Evolutionary conservation across 2,329 filamentous ascomycete species (phyloP).

Genomic region (Aspergillus tamarii): DNA sequence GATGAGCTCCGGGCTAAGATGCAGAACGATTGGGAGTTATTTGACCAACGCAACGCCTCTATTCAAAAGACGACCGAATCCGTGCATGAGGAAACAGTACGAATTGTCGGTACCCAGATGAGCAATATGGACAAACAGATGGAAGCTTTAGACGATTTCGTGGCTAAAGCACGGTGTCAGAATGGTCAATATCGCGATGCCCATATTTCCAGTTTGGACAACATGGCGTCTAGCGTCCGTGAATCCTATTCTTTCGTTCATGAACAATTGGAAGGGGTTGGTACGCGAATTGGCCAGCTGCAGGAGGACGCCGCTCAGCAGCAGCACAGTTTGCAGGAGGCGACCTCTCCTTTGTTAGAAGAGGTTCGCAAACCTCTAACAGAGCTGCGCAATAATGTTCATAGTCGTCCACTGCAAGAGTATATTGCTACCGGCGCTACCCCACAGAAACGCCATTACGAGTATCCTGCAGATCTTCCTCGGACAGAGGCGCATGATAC

Average conservation of each 20-base stretch:
- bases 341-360: conserved; percentile 62
- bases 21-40: conserved; percentile 81
- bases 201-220: conserved; percentile 68
- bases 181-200: conserved; percentile 76
- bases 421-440: conserved; percentile 86
- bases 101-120: conserved; percentile 88
- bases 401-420: conserved; percentile 68
- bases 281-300: conserved; percentile 69
- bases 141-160: conserved; percentile 86
- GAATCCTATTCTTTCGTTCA: conserved; percentile 73
- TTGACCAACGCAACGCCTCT: conserved; percentile 77
- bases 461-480: conserved; percentile 78
- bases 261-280: conserved; percentile 69
- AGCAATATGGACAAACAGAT: conserved; percentile 86
- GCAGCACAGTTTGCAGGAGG: conserved; percentile 60
- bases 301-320: conserved; percentile 68
- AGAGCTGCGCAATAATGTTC: conserved; percentile 71
- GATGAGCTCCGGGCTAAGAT: conserved; percentile 80
- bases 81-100: conserved; percentile 87
- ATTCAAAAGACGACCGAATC: conserved; percentile 83
- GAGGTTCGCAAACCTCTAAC: conserved; percentile 70
- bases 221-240: conserved; percentile 69
- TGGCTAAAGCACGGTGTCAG: conserved; percentile 76
- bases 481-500: conserved; percentile 68
- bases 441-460: conserved; percentile 77